phyloP scores from a whole-genome alignment of 176 grass and related monocot species.

The Themeda triandra region DNA sequence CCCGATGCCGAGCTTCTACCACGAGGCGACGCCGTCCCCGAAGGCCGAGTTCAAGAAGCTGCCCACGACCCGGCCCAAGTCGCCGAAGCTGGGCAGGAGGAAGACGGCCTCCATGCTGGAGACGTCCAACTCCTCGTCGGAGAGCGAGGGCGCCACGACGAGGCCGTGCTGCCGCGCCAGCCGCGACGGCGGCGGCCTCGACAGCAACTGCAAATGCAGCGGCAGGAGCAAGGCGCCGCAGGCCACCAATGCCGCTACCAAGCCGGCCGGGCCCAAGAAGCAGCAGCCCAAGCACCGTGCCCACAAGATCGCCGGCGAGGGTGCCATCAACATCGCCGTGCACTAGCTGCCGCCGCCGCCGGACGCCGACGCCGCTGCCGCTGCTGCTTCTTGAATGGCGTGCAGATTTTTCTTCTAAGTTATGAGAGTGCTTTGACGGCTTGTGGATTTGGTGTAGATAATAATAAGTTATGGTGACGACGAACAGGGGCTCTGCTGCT shows the following conservation, averaged over 20 bases:
- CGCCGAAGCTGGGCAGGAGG: constrained; percentile 89
- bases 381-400: no score
- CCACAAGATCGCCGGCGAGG: constrained; percentile 48
- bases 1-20: constrained; percentile 97
- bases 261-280: constrained; percentile 32
- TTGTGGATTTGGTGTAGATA: constrained; percentile 37
- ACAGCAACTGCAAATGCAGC: constrained; percentile 38
- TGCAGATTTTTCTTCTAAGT: constrained; percentile 11
- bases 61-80: constrained; percentile 92
- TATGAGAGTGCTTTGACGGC: constrained; percentile 33
- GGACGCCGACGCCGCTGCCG: no score
- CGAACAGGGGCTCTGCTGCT: not conserved
- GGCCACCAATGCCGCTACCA: not conserved
- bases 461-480: constrained; percentile 33
- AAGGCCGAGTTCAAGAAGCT: constrained; percentile 93
- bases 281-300: constrained; percentile 39
- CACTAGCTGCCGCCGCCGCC: constrained; percentile 38
- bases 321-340: constrained; percentile 69
- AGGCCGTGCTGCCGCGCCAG: constrained; percentile 47
- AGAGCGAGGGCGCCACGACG: constrained; percentile 37
- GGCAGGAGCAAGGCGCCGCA: constrained; percentile 25
- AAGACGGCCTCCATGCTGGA: constrained; percentile 58
- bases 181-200: constrained; percentile 58
- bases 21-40: constrained; percentile 83
- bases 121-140: constrained; percentile 50